Evolutionary conservation across 495 filamentous ascomycete genomes (phyloP), one percentile per base, ranked within the genome.

Genomic region (Amphirosellinia nigrospora): DNA sequence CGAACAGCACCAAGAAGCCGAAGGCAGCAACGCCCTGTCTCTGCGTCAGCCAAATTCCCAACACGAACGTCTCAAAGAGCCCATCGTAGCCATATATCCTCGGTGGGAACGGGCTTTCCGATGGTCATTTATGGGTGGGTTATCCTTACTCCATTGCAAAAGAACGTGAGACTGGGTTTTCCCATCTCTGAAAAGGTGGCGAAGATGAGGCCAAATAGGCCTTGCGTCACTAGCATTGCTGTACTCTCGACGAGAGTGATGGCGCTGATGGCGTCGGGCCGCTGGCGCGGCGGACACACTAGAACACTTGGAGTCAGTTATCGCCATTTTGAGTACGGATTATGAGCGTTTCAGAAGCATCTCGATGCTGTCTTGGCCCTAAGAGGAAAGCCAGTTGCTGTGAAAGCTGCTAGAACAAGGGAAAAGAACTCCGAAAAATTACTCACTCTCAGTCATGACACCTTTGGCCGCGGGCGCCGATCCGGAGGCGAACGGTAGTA

Each of bases 391-490:
- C 9, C 4, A 0, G 1, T 0, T 0, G 15, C 43, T 45, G 4
- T n/a, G 16, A n/a, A n/a, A 45, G 15, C 8, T 8, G 16, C 43
- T n/a, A 46, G 1, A 21, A 16, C 2, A 46, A 46, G 43, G 16
- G 16, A 19, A n/a, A n/a, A 46, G n/a, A 1, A 9, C 16, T 46
- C n/a, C 16, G 16, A 8, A n/a, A 19, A 16, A 46, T 46, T 21
- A 46, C 43, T 46, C 5, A 46, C 43, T 48, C 34, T 36, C 34
- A 36, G 34, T 36, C 34, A 89, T 86, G 38, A 86, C 85, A 21
- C 87, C 87, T 63, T 88, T 89, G 16, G 86, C 84, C 0, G 86
- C 85, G 2, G 86, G 80, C 0, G 85, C 86, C 0, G 86, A 84
- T 0, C 87, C 87, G 0, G 86, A 85, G 1, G 82, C 87, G 36